phyloP scores from a whole-genome alignment of 371 early-diverging fungal species.

The Catenaria anguillulae region DNA sequence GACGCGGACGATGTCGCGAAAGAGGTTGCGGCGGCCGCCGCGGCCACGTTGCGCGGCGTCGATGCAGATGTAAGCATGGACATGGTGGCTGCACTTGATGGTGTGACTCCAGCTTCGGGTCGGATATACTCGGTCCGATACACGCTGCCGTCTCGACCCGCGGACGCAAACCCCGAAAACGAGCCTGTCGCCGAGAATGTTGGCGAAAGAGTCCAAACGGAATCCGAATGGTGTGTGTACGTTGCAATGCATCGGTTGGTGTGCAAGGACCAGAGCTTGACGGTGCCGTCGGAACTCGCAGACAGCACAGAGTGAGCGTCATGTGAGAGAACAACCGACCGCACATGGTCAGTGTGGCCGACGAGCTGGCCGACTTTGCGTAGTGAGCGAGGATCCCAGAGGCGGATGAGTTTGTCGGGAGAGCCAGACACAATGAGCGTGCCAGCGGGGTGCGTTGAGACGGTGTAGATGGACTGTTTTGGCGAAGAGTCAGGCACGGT shows the following conservation, averaged over 20 bases:
- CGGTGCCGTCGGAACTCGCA: conserved; percentile 75
- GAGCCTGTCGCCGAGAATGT: too few species aligned
- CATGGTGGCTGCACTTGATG: too few species aligned
- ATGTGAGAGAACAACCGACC: conserved; percentile 66
- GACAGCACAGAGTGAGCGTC: conserved; percentile 80
- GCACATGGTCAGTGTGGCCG: conserved; percentile 89
- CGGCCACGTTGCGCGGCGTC: too few species aligned
- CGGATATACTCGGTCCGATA: too few species aligned
- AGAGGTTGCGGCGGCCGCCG: too few species aligned
- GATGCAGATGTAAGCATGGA: too few species aligned
- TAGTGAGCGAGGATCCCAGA: conserved; percentile 98
- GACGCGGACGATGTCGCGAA: too few species aligned
- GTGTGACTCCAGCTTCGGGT: too few species aligned
- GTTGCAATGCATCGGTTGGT: conserved; percentile 75
- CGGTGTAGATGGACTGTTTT: conserved; percentile 29
- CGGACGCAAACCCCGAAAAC: too few species aligned
- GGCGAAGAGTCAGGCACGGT: background rate
- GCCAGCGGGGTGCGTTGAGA: conserved; percentile 74
- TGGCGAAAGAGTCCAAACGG: conserved; percentile 85
- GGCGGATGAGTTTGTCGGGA: conserved; percentile 94
- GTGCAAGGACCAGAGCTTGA: conserved; percentile 83
- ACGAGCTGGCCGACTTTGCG: conserved; percentile 56
- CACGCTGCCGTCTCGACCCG: too few species aligned
- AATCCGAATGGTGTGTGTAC: conserved; percentile 69
- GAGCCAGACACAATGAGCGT: conserved; percentile 94